Conservation (phyloP, 257 asterid genomes). For the Rehmannia glutinosa region DNA sequence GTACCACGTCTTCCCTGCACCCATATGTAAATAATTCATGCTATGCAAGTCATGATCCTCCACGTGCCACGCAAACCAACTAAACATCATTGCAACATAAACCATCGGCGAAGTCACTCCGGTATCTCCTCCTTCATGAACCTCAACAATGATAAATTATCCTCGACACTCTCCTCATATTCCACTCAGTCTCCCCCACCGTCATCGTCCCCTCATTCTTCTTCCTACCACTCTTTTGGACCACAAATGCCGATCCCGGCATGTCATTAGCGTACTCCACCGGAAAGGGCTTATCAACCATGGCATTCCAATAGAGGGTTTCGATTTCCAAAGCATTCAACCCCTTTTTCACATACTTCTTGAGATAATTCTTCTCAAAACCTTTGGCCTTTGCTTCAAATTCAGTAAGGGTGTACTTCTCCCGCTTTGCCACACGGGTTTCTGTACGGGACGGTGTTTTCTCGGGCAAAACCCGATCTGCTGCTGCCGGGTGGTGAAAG, state of each 20-base stretch:
- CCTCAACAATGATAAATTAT: slow-evolving; percentile 71
- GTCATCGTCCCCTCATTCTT: slow-evolving; percentile 34
- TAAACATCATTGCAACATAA: slow-evolving; percentile 96
- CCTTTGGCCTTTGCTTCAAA: slow-evolving; percentile 80
- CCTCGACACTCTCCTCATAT: slow-evolving; percentile 97
- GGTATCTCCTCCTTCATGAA: slow-evolving; percentile 99
- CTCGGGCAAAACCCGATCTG: slow-evolving; percentile 98
- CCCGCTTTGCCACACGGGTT: slow-evolving; percentile 99
- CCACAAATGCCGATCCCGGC: slow-evolving; percentile 97
- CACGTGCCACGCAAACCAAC: slow-evolving; percentile 99
- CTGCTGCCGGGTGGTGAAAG: slow-evolving; percentile 97
- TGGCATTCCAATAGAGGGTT: slow-evolving; percentile 92
- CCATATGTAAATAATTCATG: slow-evolving; percentile 88
- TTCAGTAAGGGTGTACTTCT: slow-evolving; percentile 55
- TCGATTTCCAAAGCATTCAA: slow-evolving; percentile 63
- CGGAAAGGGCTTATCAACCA: slow-evolving; percentile 82
- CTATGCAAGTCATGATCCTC: slow-evolving; percentile 99
- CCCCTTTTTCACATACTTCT: slow-evolving; percentile 46
- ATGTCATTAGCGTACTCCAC: slow-evolving; percentile 98
- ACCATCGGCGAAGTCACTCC: slow-evolving; percentile 98
- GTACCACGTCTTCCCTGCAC: slow-evolving; percentile 96
- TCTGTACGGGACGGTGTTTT: slow-evolving; percentile 86
- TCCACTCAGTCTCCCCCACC: slow-evolving; percentile 93
- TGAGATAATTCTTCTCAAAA: slow-evolving; percentile 76
- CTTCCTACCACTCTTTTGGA: slow-evolving; percentile 33